Evolutionary conservation across 2,329 filamentous ascomycete genomes (phyloP), one percentile per base, ranked within the genome.

Genomic region (Clarireedia paspali): DNA sequence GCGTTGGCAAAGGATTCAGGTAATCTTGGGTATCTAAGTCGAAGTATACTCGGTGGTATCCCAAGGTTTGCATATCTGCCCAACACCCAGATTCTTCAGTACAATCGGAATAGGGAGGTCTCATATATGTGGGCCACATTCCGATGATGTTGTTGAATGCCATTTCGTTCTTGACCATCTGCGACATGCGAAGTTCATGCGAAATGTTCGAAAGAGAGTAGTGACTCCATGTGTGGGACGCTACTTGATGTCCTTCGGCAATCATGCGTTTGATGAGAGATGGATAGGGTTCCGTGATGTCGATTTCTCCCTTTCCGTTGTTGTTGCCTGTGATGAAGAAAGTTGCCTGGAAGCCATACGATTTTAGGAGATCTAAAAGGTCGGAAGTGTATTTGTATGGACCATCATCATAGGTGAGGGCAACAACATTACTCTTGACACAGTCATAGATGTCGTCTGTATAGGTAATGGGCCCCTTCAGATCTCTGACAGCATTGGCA

Each of bases 371-470:
- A 63, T 86, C 79, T 20, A 87, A 51, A 6, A 88, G 74, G 60
- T 85, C 79, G n/a, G 87, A 74, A 1, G 84, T 87, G 68, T 82
- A 85, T 20, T 75, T 69, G 60, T 79, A 80, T 23, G 84, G 84
- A 1, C 84, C 84, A 66, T 87, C 84, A 62, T 87, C 84, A 62
- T 80, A 87, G 0, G 84, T 86, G 54, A 88, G 67, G 17, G 84
- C 84, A 59, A 88, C 76, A 3, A 79, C 80, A 50, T 81, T 80
- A 2, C 76, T 72, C 23, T 74, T 72, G 17, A 71, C 71, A 59
- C 80, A 83, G 59, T 74, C 70, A 62, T 79, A 80, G 59, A 86
- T 80, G 34, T 77, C 77, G 47, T 77, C 73, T 15, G 81, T 82
- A 53, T 85, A 84, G 0, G 72, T 70, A 4, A 85, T 71, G 2